These are phyloP conservation scores for Podospora conica DNA, from an alignment of 495 filamentous ascomycete genomes.

Conservation along the genomic window DNA sequence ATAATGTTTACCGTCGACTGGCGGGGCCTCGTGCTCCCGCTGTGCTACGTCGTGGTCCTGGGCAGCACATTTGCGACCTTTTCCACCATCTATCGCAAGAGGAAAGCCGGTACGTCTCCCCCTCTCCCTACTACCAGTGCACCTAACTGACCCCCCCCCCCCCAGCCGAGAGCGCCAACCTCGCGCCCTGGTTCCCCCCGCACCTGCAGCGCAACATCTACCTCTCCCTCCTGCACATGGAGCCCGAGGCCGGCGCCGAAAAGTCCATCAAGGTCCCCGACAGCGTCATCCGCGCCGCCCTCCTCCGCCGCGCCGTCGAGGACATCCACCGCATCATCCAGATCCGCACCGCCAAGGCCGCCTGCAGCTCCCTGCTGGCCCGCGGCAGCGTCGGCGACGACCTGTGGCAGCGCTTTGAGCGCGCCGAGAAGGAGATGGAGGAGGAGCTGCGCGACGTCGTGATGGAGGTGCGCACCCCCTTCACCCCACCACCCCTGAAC, in stretches of 20 bases:
- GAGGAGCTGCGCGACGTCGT: constrained; percentile 92
- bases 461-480: constrained; percentile 58
- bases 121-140: neutral
- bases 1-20: constrained; percentile 62
- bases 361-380: constrained; percentile 74
- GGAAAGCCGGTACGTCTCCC: constrained; percentile 69
- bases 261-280: constrained; percentile 72
- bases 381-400: constrained; percentile 93
- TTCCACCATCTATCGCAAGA: constrained; percentile 84
- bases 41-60: constrained; percentile 82
- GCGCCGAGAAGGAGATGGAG: constrained; percentile 96
- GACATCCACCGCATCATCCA: constrained; percentile 87
- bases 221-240: constrained; percentile 81
- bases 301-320: constrained; percentile 81
- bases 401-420: constrained; percentile 83
- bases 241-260: constrained; percentile 62
- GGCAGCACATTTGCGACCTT: constrained; percentile 86
- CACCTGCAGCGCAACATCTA: constrained; percentile 93
- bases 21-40: constrained; percentile 70
- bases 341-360: constrained; percentile 76
- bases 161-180: constrained; percentile 64
- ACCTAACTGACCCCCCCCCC: neutral
- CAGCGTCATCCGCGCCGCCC: constrained; percentile 79
- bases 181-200: constrained; percentile 87
- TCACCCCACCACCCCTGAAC: neutral